phyloP scores from a whole-genome alignment of 495 filamentous ascomycete species.

The Talaromyces nanjingensis region DNA sequence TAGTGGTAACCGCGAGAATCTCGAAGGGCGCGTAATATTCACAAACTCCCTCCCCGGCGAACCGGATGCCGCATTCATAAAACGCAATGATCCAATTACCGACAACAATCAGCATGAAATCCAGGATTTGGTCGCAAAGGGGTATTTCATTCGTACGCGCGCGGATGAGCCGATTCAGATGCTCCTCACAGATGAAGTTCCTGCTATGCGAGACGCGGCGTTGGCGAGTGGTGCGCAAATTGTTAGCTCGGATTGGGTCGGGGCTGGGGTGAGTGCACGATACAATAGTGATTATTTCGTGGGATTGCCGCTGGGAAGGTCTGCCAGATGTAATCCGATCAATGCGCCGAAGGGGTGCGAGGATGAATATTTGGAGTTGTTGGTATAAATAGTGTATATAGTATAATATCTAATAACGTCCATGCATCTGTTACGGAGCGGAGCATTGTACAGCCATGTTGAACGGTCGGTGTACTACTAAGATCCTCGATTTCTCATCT shows the following conservation, averaged over 20 bases:
- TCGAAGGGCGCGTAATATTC: constrained; percentile 9
- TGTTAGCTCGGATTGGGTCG: constrained; percentile 9
- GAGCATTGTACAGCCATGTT: neutral
- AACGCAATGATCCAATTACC: constrained; percentile 6
- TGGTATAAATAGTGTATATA: neutral
- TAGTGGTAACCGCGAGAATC: too few relatives aligned
- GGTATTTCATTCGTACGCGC: constrained; percentile 8
- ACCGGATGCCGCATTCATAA: constrained; percentile 8
- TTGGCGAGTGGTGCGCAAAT: constrained; percentile 8
- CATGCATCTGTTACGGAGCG: neutral
- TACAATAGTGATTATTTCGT: constrained; percentile 9
- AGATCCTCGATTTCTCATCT: neutral
- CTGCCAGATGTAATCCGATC: constrained; percentile 8
- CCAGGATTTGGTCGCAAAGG: constrained; percentile 5
- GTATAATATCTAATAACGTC: neutral
- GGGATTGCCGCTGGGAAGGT: neutral
- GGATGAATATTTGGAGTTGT: constrained; percentile 4
- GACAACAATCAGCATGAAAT: constrained; percentile 5
- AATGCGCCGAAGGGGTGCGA: neutral
- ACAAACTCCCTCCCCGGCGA: constrained; percentile 7
- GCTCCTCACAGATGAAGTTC: neutral
- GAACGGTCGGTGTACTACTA: neutral
- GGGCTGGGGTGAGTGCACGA: constrained; percentile 3
- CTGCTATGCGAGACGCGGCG: constrained; percentile 2
- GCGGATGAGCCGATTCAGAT: constrained; percentile 9